A percentile compares a stretch with the other conserved stretches of the same genome.
These are phyloP conservation scores for Aureobasidium sp. DNA, from an alignment of 2,329 filamentous ascomycete species.

Conservation along the genomic window DNA sequence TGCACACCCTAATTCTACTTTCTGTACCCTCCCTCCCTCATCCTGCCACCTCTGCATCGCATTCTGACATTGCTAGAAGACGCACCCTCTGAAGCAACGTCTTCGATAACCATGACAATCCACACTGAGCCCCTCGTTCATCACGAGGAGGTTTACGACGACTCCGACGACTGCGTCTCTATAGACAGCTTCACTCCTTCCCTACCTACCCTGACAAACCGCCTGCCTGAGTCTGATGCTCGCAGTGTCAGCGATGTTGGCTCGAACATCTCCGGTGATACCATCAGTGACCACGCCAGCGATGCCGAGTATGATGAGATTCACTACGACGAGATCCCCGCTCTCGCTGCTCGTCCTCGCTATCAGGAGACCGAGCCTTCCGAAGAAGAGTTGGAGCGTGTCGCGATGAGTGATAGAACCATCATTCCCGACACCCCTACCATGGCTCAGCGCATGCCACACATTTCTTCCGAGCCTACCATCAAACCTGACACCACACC, in stretches of 20 bases:
- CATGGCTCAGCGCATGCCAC: conserved; percentile 6
- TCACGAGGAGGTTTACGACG: not conserved
- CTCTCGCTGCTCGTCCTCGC: not conserved
- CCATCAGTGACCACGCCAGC: not conserved
- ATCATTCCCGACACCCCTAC: not conserved
- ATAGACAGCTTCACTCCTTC: conserved; percentile 4
- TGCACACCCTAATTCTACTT: not conserved
- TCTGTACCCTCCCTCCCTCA: not conserved
- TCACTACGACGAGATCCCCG: conserved; percentile 7
- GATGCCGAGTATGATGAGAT: conserved; percentile 8
- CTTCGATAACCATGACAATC: not conserved
- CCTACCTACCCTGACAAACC: not conserved
- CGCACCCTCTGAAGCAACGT: not conserved
- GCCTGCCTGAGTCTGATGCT: not conserved
- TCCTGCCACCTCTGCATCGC: not conserved
- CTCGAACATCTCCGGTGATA: not conserved
- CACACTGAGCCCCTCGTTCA: not conserved
- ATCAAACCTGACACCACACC: not conserved
- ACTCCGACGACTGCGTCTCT: not conserved
- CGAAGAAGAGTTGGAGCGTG: conserved; percentile 2
- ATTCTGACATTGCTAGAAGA: conserved; percentile 2
- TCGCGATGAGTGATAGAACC: conserved; percentile 9
- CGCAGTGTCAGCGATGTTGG: conserved; percentile 2
- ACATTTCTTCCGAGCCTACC: not conserved
- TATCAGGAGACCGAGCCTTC: not conserved